Conservation (phyloP, 495 filamentous ascomycete species). For the Penicillium daleae region DNA sequence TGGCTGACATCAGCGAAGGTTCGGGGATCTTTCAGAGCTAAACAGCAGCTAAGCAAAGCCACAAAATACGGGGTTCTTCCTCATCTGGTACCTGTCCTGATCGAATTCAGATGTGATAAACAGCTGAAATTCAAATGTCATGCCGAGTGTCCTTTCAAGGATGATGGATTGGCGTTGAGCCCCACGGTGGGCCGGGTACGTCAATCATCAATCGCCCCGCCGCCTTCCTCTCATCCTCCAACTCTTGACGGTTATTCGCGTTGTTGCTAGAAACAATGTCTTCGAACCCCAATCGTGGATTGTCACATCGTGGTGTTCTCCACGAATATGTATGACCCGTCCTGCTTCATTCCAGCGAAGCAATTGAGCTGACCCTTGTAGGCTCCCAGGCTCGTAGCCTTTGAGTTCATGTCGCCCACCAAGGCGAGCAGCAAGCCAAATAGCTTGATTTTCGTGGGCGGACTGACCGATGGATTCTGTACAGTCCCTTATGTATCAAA, state of each 20-base stretch:
- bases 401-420: conserved; percentile 54
- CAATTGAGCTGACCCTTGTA: conserved; percentile 27
- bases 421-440: conserved; percentile 50
- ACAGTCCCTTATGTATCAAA: conserved; percentile 64
- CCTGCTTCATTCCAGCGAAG: background rate
- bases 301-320: conserved; percentile 38
- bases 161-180: conserved; percentile 5
- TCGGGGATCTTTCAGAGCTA: background rate
- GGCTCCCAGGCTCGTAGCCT: conserved; percentile 59
- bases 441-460: conserved; percentile 81
- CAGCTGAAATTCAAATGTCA: background rate
- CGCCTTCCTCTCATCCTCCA: background rate
- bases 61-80: background rate
- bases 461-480: conserved; percentile 78
- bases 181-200: conserved; percentile 23
- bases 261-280: conserved; percentile 16
- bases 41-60: background rate
- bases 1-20: background rate
- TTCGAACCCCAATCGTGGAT: conserved; percentile 10
- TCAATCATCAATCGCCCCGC: conserved; percentile 16
- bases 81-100: background rate
- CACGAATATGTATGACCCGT: conserved; percentile 43
- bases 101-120: background rate
- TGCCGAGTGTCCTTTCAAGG: background rate
- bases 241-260: background rate